Evolutionary conservation across 2,329 filamentous ascomycete genomes (phyloP), one percentile per base, ranked within the genome.

Genomic region (Ascocoryne sarcoides): DNA sequence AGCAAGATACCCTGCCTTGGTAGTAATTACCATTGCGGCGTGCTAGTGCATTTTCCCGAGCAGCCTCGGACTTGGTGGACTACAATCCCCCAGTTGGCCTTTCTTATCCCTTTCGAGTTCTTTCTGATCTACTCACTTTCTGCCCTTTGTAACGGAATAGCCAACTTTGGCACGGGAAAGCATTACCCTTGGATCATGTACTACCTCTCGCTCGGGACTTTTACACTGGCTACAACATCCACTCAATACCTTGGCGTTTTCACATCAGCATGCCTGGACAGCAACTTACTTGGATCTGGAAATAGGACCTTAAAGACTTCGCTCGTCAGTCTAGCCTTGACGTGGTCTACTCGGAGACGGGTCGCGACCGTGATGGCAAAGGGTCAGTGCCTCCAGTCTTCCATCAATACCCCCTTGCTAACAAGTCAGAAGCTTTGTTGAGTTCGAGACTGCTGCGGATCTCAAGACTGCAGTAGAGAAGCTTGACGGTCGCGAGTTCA

Each of bases 221-320:
- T 44, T 48, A 44, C 48, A 46, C 47, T 48, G 49, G 18, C 20
- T 51, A 50, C 49, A 44, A 50, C 53, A 56, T 52, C 55, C 42
- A 48, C 48, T n/a, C n/a, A 43, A 45, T 43, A 43, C 45, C 49
- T 48, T 55, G 52, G 54, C 52, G 45, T 50, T 53, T 53, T 44
- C 42, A 43, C 45, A 50, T 32, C 52, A 48, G 44, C 52, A 53
- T 47, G 48, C 57, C 57, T 49, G 58, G 58, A 60, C 43, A 54
- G 64, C 76, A 69, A 88, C 84, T 89, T 85, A 92, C 83, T 74
- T 75, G 76, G 75, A 76, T 67, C 73, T 79, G 75, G 74, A 70
- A 81, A 69, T 88, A 98, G 92, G 92, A 98, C 67, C 80, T 98
- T 40, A 98, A 98, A 84, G 92, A 98, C 65, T 98, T 98, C 68